Evolutionary conservation across 1,284 basidiomycete genomes (phyloP), one percentile per base, ranked within the genome.

Genomic region (Boletus sp.): DNA sequence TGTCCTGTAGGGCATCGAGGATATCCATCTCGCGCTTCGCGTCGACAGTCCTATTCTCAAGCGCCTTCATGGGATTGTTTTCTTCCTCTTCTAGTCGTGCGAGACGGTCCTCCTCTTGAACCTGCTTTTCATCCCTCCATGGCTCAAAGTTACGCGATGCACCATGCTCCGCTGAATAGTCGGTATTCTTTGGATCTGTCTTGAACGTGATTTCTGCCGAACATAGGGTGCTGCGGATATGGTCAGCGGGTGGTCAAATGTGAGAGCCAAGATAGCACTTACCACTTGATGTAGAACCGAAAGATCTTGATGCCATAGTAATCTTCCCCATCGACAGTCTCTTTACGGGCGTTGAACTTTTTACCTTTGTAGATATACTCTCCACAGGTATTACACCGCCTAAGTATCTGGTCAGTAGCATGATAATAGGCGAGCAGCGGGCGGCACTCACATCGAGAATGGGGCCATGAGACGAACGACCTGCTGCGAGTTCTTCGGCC

Each of bases 121-220:
- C 81, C 0, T 77, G 82, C 50, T 75, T 65, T 65, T 89, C 87
- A 49, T 91, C 89, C 58, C 91, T 70, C 90, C 91, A 93, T 12
- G 89, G 89, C 69, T 97, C 94, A 63, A 95, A 96, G 64, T 96
- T 97, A 16, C 94, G 82, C 8, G 86, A 91, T 22, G 94, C 94
- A 27, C 94, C 94, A 63, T 95, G 93, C 67, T 97, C 94, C 33
- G 89, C 90, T 12, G 77, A 57, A 61, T 96, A 97, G 68, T 97
- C 94, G 1, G 93, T 95, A 62, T 96, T 97, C 77, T 95, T 95
- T 8, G 95, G 96, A 66, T 99, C 96, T 0, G 95, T 99, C 69
- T 98, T 98, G 83, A 99, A 99, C 0, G 96, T 99, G 57, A 99
- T 98, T 67, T 99, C 96, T 8, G 94, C 90, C 2, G 93, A 96